Base-by-base conservation (phyloP, 1,284 basidiomycete species). In the Puccinia triticina region DNA sequence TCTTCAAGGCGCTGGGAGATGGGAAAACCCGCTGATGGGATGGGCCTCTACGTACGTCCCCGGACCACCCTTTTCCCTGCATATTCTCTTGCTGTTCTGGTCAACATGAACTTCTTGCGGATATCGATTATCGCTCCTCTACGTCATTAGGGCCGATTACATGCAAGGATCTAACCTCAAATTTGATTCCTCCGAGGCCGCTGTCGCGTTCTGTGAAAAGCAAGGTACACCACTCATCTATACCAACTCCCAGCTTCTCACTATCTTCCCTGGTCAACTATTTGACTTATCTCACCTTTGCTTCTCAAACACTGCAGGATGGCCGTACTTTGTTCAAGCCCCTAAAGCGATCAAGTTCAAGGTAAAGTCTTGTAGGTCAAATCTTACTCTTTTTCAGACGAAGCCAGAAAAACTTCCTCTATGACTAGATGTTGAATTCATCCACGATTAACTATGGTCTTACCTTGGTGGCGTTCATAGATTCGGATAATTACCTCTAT, bases 11-110 rank as follows among this genome's bases (percentile, higher is more conserved):
- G 92, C 91, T 48, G 95, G 93, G 18, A 90, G 96, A 83, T 99
- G 96, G 96, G 95, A 98, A 90, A 98, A 98, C 87, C 94, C 95
- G n/a, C 88, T 99, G 85, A 99, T 99, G 94, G 96, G 96, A 81
- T 99, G 92, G 91, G 95, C 95, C 0, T 93, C 92, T 88, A 93
- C 92, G 93, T 94, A 34, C 21, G 18, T 69, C 53, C 29, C 69
- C 55, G 29, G 61, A n/a, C 80, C 57, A 57, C 34, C 2, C 50
- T 18, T 74, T 57, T 57, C 34, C 16, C 26, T 32, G 10, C 12
- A 8, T 29, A 5, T 71, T 23, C 67, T 67, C 5, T 67, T 40
- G 2, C 37, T 67, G 48, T 23, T 40, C 32, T 37, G 40, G 14
- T 50, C 18, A 50, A 50, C 48, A 50, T 16, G 18, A 50, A 2